These are phyloP conservation scores for Arabidopsis lyrata DNA, from an alignment of 441 rosid genomes.

Conservation along the genomic window DNA sequence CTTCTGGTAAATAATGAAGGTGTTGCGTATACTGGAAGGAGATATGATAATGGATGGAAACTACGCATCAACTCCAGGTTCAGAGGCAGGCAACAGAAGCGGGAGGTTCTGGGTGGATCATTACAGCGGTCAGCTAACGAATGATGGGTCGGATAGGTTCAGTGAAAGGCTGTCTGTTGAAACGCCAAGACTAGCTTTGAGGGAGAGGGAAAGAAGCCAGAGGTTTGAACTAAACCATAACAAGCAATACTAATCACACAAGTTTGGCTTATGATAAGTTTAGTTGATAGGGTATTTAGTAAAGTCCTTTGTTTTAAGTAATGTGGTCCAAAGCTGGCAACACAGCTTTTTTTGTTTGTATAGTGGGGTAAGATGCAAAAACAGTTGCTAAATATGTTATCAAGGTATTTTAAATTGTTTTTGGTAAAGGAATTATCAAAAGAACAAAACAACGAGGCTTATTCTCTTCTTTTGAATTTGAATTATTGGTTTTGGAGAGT, in stretches of 20 bases:
- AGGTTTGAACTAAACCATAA: conserved; percentile 41
- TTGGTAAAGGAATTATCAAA: background rate
- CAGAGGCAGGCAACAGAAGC: conserved; percentile 81
- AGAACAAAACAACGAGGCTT: conserved; percentile 18
- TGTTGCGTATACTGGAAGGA: conserved; percentile 92
- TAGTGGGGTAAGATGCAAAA: conserved; percentile 40
- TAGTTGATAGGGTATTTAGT: conserved; percentile 35
- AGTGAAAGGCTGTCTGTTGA: conserved; percentile 66
- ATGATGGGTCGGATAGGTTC: conserved; percentile 64
- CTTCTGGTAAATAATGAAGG: conserved; percentile 51
- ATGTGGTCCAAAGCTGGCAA: conserved; percentile 38
- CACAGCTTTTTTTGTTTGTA: conserved; percentile 36
- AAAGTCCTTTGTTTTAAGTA: conserved; percentile 23
- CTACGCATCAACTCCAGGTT: conserved; percentile 72
- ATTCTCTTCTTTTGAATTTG: conserved; percentile 48
- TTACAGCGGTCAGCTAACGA: conserved; percentile 55
- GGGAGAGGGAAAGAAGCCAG: conserved; percentile 59
- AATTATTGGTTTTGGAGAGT: conserved; percentile 47
- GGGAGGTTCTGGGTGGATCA: conserved; percentile 74
- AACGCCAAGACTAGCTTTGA: conserved; percentile 45
- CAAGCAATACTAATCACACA: conserved; percentile 25
- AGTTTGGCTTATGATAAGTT: conserved; percentile 6
- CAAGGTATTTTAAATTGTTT: conserved; percentile 33
- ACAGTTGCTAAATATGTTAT: conserved; percentile 36
- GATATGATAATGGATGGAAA: conserved; percentile 78